Base-by-base conservation (phyloP, 2,329 filamentous ascomycete species). In the Cordyceps pruinosa region DNA sequence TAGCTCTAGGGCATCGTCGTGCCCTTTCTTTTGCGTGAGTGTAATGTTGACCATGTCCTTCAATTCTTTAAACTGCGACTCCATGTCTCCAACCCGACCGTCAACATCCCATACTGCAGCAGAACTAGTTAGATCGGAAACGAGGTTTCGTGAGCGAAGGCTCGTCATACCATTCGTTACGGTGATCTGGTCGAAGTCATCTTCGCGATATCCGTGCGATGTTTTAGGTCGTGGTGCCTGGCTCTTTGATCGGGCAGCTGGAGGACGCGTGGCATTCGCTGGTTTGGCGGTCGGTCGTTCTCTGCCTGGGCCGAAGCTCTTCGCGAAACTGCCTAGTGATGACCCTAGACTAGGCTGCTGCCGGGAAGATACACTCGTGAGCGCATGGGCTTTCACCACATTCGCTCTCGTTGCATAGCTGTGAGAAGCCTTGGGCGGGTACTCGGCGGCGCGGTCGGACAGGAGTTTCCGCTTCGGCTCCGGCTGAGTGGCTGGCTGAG, bases 91-190 rank as follows among this genome's bases (percentile, higher is more conserved):
- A 63, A 97, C 81, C 62, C 87, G 84, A 60, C 83, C 83, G 64
- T 91, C 86, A 63, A 91, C 84, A 69, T 97, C 90, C 81, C 87
- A 93, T 66, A 82, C 88, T 55, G 30, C 42, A 89, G 81, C 61
- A 72, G 77, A 82, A 34, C 69, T 72, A 65, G 75, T 79, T 62
- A 81, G 74, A 79, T 89, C 87, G 85, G 91, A 90, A 77, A 37
- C 17, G 6, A 37, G 17, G 42, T 45, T 15, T 26, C 55, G 34
- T 54, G 26, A 30, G n/a, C 60, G 56, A 44, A 61, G 37, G 46
- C 47, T 41, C 37, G 21, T 37, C 49, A 66, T 76, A 76, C 74
- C 71, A 61, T 72, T 71, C 48, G 60, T 66, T 51, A 60, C 58
- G 34, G 65, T 57, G 42, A 63, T 58, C 45, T 63, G 70, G 59